Evolutionary conservation across 1,284 basidiomycete species (phyloP).

Genomic region (Ceratobasidium sp.): DNA sequence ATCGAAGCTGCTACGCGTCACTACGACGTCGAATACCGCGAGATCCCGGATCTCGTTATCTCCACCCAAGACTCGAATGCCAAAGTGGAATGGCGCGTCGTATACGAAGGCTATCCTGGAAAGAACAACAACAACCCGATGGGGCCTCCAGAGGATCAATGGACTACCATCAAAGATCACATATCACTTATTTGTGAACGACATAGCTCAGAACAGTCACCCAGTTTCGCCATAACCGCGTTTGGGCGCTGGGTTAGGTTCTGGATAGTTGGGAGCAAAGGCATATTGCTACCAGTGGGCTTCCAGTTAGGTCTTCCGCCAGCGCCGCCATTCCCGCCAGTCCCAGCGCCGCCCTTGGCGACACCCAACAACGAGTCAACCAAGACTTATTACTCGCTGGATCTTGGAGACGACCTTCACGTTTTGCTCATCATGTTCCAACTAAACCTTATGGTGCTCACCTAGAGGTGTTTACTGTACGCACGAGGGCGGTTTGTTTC

Average conservation of each 20-base stretch:
- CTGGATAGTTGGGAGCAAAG: neutral
- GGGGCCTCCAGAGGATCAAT: neutral
- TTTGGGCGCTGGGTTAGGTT: slow-evolving; percentile 3
- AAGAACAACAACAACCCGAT: neutral
- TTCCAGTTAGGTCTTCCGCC: too few relatives aligned
- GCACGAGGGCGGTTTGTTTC: too few relatives aligned
- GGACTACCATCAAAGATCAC: neutral
- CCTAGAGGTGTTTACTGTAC: too few relatives aligned
- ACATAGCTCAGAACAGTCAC: neutral
- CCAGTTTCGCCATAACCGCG: neutral
- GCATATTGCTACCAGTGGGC: too few relatives aligned
- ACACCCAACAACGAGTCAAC: too few relatives aligned
- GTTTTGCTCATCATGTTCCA: too few relatives aligned
- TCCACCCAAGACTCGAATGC: neutral
- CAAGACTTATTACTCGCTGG: too few relatives aligned
- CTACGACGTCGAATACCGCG: slow-evolving; percentile 5
- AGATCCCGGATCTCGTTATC: slow-evolving; percentile 9
- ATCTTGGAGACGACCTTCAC: too few relatives aligned
- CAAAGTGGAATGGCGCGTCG: neutral
- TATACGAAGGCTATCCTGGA: slow-evolving; percentile 18
- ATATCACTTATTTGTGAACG: slow-evolving; percentile 1
- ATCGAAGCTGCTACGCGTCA: slow-evolving; percentile 3
- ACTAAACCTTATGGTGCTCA: too few relatives aligned
- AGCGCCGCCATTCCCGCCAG: too few relatives aligned
- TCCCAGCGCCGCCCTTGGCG: too few relatives aligned